Evolutionary conservation across 2,329 filamentous ascomycete genomes (phyloP), one percentile per base, ranked within the genome.

Genomic region (Monilinia polystroma): DNA sequence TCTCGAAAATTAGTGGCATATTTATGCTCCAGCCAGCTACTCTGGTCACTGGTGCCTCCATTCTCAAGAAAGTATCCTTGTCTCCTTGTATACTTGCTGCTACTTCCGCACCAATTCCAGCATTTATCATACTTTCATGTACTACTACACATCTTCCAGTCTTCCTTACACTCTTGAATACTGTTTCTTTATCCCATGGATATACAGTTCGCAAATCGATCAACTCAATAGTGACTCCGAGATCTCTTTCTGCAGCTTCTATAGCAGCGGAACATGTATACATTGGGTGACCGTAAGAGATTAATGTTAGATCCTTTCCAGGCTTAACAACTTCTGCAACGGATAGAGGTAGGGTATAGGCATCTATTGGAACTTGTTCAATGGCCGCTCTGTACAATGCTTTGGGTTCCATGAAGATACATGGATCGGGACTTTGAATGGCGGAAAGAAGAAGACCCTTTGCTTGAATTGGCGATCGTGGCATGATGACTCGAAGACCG

Each of bases 401-500:
- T 77, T 92, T 92, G 1, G 89, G 89, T 73, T 92, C 89, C 87
- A 91, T 86, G 76, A 91, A 91, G 51, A 92, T 81, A 64, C 91
- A 88, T 0, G 89, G 89, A 74, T 92, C 89, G 51, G 86, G 85
- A 73, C 81, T 82, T 63, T 87, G 83, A 43, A 90, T 87, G 1
- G 84, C 80, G 4, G 85, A 81, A 3, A 90, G 80, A 11, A 91
- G 79, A 1, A 92, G 80, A 10, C 89, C 89, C 73, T 91, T 92
- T 0, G 89, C 89, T 77, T 91, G 89, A 4, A 85, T 80, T 0
- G 89, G 89, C 0, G 87, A 90, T 66, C 89, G 83, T 1, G 89
- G 89, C 72, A 91, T 85, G 10, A 91, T 84, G 10, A 91, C 88
- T 67, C 86, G 83, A 47, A 91, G 79, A 26, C 89, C 89, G 4